phyloP scores from a whole-genome alignment of 106 monocot species.

The Platanthera guangdongensis region DNA sequence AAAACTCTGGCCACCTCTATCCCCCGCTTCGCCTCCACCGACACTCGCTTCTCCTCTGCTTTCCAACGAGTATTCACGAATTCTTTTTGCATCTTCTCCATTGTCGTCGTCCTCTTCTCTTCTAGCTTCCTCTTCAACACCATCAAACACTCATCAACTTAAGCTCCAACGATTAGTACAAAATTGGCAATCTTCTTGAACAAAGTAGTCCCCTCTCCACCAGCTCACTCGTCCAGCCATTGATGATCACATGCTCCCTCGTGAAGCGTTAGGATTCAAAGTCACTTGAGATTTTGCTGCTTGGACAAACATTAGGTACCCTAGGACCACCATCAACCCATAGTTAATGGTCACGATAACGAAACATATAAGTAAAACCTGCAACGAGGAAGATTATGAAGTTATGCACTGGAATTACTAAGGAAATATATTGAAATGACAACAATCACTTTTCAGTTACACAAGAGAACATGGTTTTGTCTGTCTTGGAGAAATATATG shows the following conservation, averaged over 20 bases:
- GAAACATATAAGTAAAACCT: no score
- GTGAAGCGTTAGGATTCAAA: slow-evolving; percentile 30
- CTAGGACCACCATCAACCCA: no score
- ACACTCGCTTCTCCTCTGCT: slow-evolving; percentile 78
- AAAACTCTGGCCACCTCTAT: slow-evolving; percentile 58
- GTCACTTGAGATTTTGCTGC: no score
- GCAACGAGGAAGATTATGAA: no score
- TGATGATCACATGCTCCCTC: slow-evolving; percentile 71
- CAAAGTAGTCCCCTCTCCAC: slow-evolving; percentile 54
- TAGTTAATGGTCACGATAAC: no score
- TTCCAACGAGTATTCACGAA: slow-evolving; percentile 48
- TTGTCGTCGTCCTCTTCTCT: slow-evolving; percentile 62
- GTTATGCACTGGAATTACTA: no score
- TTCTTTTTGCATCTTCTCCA: slow-evolving; percentile 75
- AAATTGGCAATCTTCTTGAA: slow-evolving; percentile 46
- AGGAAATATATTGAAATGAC: no score
- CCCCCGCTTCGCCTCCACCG: slow-evolving; percentile 78
- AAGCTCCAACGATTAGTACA: not conserved
- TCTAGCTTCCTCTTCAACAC: slow-evolving; percentile 66
- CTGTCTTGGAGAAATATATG: no score
- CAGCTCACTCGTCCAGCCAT: slow-evolving; percentile 59
- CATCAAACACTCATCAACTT: not conserved
- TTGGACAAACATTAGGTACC: no score
- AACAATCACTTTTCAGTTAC: no score
- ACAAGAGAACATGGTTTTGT: no score